Evolutionary conservation across 2,329 filamentous ascomycete genomes (phyloP), one percentile per base, ranked within the genome.

Genomic region (Pleomassaria siparia): DNA sequence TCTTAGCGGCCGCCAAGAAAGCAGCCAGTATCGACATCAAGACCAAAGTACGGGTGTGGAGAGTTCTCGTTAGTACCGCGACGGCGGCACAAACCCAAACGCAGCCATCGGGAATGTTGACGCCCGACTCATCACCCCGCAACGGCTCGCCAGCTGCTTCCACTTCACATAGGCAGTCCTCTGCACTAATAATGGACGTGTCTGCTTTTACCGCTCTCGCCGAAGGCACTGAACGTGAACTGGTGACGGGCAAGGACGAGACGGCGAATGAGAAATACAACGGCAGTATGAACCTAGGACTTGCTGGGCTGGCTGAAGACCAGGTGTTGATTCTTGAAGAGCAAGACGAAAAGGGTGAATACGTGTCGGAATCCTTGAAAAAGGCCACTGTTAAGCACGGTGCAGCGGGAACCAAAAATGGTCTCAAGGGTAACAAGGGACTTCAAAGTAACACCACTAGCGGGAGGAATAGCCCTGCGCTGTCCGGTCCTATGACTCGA

Each of bases 281-380:
- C 56, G 90, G 91, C 12, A 80, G 74, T 18, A 78, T 83, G 50
- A 83, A 81, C 1, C 72, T 96, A 40, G 80, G 82, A 33, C 74
- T 83, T 44, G 80, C 84, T 41, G 85, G 85, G 1, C 76, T 96
- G 18, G 81, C 79, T n/a, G 82, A 83, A 25, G 85, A 89, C 52
- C 84, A 89, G 62, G 83, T 85, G 3, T 79, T 96, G 41, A 83
- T 96, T n/a, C 74, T 97, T 4, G 92, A 97, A 66, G 90, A 96
- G 67, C 79, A 85, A n/a, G 63, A 68, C 22, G 62, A 64, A 2
- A 64, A 61, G 8, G 78, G 78, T 15, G 81, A 84, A 51, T 85
- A 80, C 70, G 67, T 76, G 4, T 82, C 80, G 1, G 79, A 78
- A 47, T 71, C 63, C 16, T 73, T 71, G 40, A 70, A 67, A 51